Evolutionary conservation across 2,329 filamentous ascomycete species (phyloP).

Genomic region (Nannizziopsis barbatae): DNA sequence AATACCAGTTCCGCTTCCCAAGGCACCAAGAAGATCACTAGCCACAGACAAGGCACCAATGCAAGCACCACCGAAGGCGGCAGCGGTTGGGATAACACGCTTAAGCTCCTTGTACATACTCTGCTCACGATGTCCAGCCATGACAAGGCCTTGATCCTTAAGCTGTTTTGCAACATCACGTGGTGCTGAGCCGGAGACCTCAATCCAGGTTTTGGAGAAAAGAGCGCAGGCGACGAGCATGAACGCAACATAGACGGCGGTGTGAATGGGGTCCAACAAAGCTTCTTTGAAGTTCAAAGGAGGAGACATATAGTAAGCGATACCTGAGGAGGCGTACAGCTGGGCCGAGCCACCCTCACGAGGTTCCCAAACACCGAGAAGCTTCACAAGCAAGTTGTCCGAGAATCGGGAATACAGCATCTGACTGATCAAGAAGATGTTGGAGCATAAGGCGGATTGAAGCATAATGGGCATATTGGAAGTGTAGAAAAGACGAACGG

Average conservation of each 20-base stretch:
- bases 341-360: constrained; percentile 82
- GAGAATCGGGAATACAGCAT: constrained; percentile 99
- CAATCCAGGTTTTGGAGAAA: constrained; percentile 99
- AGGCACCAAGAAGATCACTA: constrained; percentile 87
- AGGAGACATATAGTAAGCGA: constrained; percentile 99
- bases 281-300: constrained; percentile 96
- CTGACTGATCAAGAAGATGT: constrained; percentile 97
- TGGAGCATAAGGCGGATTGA: constrained; percentile 95
- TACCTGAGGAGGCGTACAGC: constrained; percentile 82
- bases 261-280: constrained; percentile 93
- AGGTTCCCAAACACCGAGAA: constrained; percentile 97
- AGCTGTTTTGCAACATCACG: constrained; percentile 98
- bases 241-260: constrained; percentile 86
- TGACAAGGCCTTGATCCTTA: constrained; percentile 98
- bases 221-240: constrained; percentile 96
- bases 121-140: constrained; percentile 98
- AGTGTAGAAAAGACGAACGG: constrained; percentile 98
- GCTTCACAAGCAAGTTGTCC: constrained; percentile 93
- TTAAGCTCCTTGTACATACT: constrained; percentile 99
- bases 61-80: constrained; percentile 96
- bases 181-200: constrained; percentile 94
- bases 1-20: constrained; percentile 95
- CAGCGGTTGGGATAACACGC: constrained; percentile 95
- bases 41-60: constrained; percentile 95
- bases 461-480: constrained; percentile 99